Evolutionary conservation across 1,284 basidiomycete genomes (phyloP).

Genomic region (Mixia osmundae): DNA sequence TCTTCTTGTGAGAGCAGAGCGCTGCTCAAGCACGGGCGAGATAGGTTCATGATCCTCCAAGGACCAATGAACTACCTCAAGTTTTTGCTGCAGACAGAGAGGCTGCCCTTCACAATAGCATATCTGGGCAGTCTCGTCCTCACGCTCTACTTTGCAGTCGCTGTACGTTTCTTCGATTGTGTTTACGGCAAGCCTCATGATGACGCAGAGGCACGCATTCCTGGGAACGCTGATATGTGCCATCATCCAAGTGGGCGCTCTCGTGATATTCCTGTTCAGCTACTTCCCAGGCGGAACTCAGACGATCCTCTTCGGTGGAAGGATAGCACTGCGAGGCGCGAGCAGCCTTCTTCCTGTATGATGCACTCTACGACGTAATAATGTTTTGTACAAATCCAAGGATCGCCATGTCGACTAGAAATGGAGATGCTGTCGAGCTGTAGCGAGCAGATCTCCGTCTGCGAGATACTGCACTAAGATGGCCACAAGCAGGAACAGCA

Average conservation of each 20-base stretch:
- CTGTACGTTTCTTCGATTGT: slow-evolving; percentile 29
- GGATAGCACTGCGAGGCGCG: slow-evolving; percentile 56
- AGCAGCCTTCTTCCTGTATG: slow-evolving; percentile 51
- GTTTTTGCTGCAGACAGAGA: slow-evolving; percentile 59
- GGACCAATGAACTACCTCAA: slow-evolving; percentile 38
- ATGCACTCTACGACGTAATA: slow-evolving; percentile 4
- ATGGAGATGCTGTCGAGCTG: neutral
- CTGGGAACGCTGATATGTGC: slow-evolving; percentile 59
- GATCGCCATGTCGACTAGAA: neutral
- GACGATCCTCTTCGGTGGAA: slow-evolving; percentile 57
- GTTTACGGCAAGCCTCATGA: neutral
- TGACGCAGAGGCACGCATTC: slow-evolving; percentile 45
- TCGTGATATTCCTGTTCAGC: slow-evolving; percentile 62
- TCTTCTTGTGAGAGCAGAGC: slow-evolving; percentile 7
- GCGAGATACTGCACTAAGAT: neutral
- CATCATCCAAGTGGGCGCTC: slow-evolving; percentile 48
- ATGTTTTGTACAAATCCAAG: neutral
- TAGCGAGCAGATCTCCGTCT: neutral
- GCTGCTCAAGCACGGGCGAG: neutral
- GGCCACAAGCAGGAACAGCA: slow-evolving; percentile 2
- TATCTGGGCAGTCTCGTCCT: slow-evolving; percentile 59
- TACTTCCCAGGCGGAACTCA: slow-evolving; percentile 43
- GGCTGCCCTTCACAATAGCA: slow-evolving; percentile 62
- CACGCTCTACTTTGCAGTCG: slow-evolving; percentile 71
- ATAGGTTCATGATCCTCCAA: slow-evolving; percentile 17